These are phyloP conservation scores for Pneumocystis jirovecii DNA, from an alignment of 1,139 yeast species.

Conservation along the genomic window DNA sequence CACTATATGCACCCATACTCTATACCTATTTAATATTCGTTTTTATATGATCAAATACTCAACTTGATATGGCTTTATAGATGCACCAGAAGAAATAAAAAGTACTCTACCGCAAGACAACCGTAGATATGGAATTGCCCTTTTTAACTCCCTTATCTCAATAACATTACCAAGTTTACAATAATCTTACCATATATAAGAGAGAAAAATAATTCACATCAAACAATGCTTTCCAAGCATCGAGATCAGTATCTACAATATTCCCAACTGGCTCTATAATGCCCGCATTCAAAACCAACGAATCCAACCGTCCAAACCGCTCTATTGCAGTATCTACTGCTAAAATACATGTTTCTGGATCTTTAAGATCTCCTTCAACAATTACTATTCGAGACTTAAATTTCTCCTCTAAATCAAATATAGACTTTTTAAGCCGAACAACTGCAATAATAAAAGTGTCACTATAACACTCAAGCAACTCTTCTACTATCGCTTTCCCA, in stretches of 20 bases:
- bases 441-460: constrained; percentile 47
- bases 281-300: constrained; percentile 78
- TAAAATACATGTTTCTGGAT: constrained; percentile 25
- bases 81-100: constrained; percentile 79
- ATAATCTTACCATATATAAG: constrained; percentile 37
- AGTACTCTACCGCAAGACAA: constrained; percentile 46
- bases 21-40: not conserved
- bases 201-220: constrained; percentile 71
- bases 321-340: constrained; percentile 37
- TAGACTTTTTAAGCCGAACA: constrained; percentile 38
- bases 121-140: constrained; percentile 45
- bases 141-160: constrained; percentile 19
- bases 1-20: constrained; percentile 28
- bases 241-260: constrained; percentile 36
- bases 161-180: not conserved
- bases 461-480: constrained; percentile 30
- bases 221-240: constrained; percentile 48
- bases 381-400: constrained; percentile 6
- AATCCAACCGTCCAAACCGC: constrained; percentile 48
- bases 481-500: constrained; percentile 68
- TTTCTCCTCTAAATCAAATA: constrained; percentile 5
- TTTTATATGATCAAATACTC: constrained; percentile 67
- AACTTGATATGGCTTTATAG: constrained; percentile 34
- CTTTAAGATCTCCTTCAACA: constrained; percentile 55
- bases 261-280: constrained; percentile 62